Percentiles rank a stretch among this genome's conserved stretches.
These are phyloP conservation scores for Xylaria sp. DNA, from an alignment of 2,329 filamentous ascomycete species.

Conservation along the genomic window DNA sequence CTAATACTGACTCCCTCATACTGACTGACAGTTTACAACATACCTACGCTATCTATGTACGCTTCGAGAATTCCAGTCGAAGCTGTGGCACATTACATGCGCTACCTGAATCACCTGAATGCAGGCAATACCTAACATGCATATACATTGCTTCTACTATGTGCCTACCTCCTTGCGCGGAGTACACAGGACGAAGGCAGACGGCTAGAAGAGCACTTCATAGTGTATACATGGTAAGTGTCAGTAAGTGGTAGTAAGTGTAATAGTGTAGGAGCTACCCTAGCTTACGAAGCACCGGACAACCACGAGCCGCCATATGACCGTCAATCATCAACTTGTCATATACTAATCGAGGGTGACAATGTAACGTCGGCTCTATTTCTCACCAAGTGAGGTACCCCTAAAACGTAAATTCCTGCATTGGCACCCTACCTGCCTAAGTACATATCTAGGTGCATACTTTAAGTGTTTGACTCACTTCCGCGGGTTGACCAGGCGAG, in stretches of 20 bases:
- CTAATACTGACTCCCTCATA: not conserved
- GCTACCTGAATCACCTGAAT: not conserved
- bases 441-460: not conserved
- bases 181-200: too few relatives aligned
- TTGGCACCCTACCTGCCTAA: not conserved
- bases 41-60: not conserved
- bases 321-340: not conserved
- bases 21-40: too few relatives aligned
- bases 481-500: conserved; percentile 13
- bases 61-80: not conserved
- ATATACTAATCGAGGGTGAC: conserved; percentile 13
- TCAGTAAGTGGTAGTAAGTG: not conserved
- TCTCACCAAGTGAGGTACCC: not conserved
- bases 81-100: conserved; percentile 1
- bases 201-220: not conserved
- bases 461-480: not conserved
- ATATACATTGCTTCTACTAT: too few relatives aligned
- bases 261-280: not conserved
- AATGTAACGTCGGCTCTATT: conserved; percentile 40
- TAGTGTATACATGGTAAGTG: too few relatives aligned
- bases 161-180: too few relatives aligned
- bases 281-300: not conserved
- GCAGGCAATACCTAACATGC: too few relatives aligned
- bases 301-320: not conserved
- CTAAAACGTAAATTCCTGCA: not conserved